These are phyloP conservation scores for Pythium sp. DNA, from an alignment of 352 stramenopile species.

Conservation along the genomic window DNA sequence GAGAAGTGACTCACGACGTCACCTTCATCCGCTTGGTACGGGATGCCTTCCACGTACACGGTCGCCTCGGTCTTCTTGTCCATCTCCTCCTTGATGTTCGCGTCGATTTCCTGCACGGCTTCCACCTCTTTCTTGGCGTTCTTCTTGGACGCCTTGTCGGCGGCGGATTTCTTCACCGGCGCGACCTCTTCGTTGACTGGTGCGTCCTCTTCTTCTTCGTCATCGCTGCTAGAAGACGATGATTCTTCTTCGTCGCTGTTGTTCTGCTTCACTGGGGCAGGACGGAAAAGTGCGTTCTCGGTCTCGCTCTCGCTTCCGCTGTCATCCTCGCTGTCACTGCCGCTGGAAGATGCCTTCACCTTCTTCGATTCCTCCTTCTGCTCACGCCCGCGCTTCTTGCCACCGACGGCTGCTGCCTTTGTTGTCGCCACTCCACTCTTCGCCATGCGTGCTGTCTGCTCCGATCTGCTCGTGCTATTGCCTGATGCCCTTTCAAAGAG, in stretches of 20 bases:
- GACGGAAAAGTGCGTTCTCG: conserved; percentile 75
- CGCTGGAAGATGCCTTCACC: conserved; percentile 6
- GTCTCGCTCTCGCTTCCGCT: conserved; percentile 49
- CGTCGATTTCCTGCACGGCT: conserved; percentile 16
- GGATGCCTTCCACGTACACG: conserved; percentile 95
- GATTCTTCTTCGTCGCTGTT: conserved; percentile 28
- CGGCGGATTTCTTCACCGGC: conserved; percentile 2
- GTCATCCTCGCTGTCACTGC: conserved; percentile 14
- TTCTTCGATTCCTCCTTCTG: conserved; percentile 7
- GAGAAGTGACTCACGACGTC: conserved; percentile 91
- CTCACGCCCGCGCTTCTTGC: conserved; percentile 38
- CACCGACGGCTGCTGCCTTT: conserved; percentile 3
- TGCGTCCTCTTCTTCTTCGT: conserved; percentile 67
- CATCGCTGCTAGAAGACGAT: conserved; percentile 19
- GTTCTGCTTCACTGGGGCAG: conserved; percentile 27
- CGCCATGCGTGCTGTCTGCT: conserved; percentile 4
- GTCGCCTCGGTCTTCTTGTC: conserved; percentile 76
- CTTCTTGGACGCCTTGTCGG: conserved; percentile 20
- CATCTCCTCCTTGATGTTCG: conserved; percentile 53
- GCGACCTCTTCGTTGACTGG: conserved; percentile 35
- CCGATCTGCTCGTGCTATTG: neutral
- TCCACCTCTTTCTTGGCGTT: conserved; percentile 17
- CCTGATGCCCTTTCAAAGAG: conserved; percentile 14
- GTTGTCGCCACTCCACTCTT: conserved; percentile 4
- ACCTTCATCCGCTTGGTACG: conserved; percentile 89